These are phyloP conservation scores for Hsuehochloa calcarea DNA, from an alignment of 176 grass and related monocot species.

Conservation along the genomic window DNA sequence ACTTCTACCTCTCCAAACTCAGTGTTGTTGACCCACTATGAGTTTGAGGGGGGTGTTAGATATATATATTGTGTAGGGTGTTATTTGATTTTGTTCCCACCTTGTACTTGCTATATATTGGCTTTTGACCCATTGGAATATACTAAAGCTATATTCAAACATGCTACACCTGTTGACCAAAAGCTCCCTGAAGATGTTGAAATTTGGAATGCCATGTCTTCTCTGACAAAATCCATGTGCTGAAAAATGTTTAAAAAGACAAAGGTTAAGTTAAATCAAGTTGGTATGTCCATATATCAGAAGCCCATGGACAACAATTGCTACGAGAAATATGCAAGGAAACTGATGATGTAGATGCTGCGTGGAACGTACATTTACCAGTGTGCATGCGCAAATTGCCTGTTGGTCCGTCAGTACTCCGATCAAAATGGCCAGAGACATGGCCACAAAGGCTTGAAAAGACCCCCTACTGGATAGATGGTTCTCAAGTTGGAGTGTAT, in stretches of 20 bases:
- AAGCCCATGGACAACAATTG: constrained; percentile 94
- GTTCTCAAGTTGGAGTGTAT: constrained; percentile 76
- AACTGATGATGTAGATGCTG: constrained; percentile 78
- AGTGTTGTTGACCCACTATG: too few relatives aligned
- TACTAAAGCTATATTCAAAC: too few relatives aligned
- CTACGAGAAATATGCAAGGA: constrained; percentile 90
- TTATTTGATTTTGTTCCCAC: too few relatives aligned
- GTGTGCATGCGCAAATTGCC: constrained; percentile 90
- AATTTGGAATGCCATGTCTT: constrained; percentile 91
- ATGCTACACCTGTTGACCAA: constrained; percentile 93
- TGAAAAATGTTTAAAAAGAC: constrained; percentile 95
- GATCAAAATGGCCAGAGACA: constrained; percentile 72
- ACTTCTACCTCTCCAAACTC: too few relatives aligned
- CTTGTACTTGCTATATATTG: too few relatives aligned
- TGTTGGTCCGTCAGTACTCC: constrained; percentile 41
- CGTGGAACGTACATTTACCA: constrained; percentile 90
- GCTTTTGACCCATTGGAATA: too few relatives aligned
- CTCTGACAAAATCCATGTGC: constrained; percentile 88
- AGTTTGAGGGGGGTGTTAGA: too few relatives aligned
- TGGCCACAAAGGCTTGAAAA: constrained; percentile 85
- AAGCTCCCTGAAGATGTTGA: constrained; percentile 80
- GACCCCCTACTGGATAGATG: constrained; percentile 80
- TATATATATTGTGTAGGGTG: too few relatives aligned
- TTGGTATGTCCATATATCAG: constrained; percentile 83
- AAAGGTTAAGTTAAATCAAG: constrained; percentile 74